Evolutionary conservation across 495 filamentous ascomycete genomes (phyloP).

Genomic region (Aspergillus leporis): DNA sequence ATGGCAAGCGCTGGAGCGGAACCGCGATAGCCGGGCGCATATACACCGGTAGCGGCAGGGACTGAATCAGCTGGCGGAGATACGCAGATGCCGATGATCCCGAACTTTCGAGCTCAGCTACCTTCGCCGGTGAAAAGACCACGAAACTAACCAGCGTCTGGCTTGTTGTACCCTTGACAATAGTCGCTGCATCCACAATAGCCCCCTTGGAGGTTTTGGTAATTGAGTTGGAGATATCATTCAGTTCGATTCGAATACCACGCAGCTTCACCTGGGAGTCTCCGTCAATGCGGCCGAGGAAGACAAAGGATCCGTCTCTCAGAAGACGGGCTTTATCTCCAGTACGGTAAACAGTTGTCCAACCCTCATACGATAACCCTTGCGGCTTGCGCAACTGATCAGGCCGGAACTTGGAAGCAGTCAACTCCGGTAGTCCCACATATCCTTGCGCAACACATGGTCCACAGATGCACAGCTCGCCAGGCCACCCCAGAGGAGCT

Average conservation of each 20-base stretch:
- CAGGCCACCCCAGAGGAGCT: constrained; percentile 33
- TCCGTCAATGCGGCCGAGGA: constrained; percentile 40
- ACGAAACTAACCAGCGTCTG: constrained; percentile 34
- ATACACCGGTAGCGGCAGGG: constrained; percentile 37
- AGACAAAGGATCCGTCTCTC: constrained; percentile 27
- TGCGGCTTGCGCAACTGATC: neutral
- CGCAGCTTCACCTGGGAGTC: constrained; percentile 49
- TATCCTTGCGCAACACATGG: constrained; percentile 39
- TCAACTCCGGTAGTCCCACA: constrained; percentile 1
- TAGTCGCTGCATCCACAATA: constrained; percentile 32
- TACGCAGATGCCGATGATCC: too few species aligned
- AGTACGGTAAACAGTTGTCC: constrained; percentile 1
- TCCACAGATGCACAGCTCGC: constrained; percentile 40
- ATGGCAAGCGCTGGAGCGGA: constrained; percentile 34
- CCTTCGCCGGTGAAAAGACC: neutral
- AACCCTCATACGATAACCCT: neutral
- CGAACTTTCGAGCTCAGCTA: neutral
- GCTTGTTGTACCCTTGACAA: constrained; percentile 9
- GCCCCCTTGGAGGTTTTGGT: constrained; percentile 22
- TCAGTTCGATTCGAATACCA: constrained; percentile 48
- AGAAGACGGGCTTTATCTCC: constrained; percentile 19
- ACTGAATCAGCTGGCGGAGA: too few species aligned
- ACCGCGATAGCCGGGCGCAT: constrained; percentile 37
- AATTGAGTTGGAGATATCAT: constrained; percentile 40
- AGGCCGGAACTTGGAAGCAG: neutral